A percentile compares a stretch with the other conserved stretches of the same genome.
Conservation (phyloP, 495 filamentous ascomycete species). For the Neurospora sp. region DNA sequence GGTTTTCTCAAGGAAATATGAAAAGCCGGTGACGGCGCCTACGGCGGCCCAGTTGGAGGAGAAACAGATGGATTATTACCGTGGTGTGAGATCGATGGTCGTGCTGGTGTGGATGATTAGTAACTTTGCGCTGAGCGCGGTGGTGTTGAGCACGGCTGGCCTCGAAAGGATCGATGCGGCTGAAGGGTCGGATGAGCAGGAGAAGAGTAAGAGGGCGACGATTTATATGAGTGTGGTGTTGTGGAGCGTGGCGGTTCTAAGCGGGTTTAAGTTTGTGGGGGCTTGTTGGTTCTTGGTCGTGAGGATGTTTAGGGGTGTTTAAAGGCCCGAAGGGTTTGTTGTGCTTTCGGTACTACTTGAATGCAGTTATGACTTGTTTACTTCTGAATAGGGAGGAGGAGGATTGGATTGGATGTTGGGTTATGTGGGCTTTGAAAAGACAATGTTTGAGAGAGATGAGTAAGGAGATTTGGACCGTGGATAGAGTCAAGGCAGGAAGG, state of each 20-base stretch:
- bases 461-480: too few species aligned
- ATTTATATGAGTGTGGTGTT: conserved; percentile 89
- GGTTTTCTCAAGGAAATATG: conserved; percentile 58
- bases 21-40: conserved; percentile 52
- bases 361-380: not conserved
- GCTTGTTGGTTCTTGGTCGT: conserved; percentile 93
- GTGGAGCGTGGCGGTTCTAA: conserved; percentile 83
- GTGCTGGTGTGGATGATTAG: conserved; percentile 95
- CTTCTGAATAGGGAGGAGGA: not conserved
- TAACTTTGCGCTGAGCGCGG: conserved; percentile 80
- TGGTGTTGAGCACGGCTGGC: conserved; percentile 80
- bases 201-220: conserved; percentile 41
- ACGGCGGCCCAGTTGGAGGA: conserved; percentile 53
- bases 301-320: conserved; percentile 68
- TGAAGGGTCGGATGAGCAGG: conserved; percentile 28
- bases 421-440: too few species aligned
- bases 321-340: conserved; percentile 4
- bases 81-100: conserved; percentile 83
- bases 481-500: not conserved
- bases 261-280: conserved; percentile 82
- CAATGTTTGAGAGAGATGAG: too few species aligned
- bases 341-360: not conserved
- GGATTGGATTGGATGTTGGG: too few species aligned
- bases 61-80: conserved; percentile 96
- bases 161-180: conserved; percentile 51